These are phyloP conservation scores for Macadamia integrifolia DNA, from an alignment of 164 flowering plant species.

Conservation along the genomic window DNA sequence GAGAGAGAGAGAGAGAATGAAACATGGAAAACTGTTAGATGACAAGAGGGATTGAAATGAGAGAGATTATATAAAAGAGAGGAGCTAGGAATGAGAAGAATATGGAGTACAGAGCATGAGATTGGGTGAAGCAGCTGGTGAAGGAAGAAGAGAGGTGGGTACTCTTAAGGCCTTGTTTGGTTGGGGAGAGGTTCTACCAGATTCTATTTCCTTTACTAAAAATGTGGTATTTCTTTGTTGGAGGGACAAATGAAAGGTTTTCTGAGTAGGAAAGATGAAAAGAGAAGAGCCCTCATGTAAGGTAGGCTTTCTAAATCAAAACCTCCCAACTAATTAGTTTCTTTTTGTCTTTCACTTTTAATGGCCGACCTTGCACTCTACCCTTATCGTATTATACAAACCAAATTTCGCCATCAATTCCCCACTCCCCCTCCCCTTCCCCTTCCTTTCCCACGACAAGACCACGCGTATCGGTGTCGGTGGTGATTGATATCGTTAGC, in stretches of 20 bases:
- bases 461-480: too few relatives aligned
- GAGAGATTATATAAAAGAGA: conserved; percentile 4
- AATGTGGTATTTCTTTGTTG: conserved; percentile 3
- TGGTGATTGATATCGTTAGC: too few relatives aligned
- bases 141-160: conserved; percentile 10
- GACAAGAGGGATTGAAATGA: conserved; percentile 1
- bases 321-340: conserved; percentile 21
- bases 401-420: too few relatives aligned
- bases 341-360: not conserved
- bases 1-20: conserved; percentile 1
- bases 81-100: conserved; percentile 7
- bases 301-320: conserved; percentile 41
- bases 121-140: conserved; percentile 16
- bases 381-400: conserved; percentile 7
- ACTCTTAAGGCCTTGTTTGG: too few relatives aligned
- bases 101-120: not conserved
- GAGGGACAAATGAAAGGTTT: not conserved
- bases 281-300: conserved; percentile 9
- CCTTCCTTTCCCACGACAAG: too few relatives aligned
- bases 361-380: conserved; percentile 27
- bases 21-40: conserved; percentile 10
- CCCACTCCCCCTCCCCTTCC: too few relatives aligned
- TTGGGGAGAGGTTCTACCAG: not conserved
- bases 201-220: not conserved
- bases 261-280: conserved; percentile 3